Base-by-base conservation (phyloP, 2,329 filamentous ascomycete species). In the Ophiostoma sp. region DNA sequence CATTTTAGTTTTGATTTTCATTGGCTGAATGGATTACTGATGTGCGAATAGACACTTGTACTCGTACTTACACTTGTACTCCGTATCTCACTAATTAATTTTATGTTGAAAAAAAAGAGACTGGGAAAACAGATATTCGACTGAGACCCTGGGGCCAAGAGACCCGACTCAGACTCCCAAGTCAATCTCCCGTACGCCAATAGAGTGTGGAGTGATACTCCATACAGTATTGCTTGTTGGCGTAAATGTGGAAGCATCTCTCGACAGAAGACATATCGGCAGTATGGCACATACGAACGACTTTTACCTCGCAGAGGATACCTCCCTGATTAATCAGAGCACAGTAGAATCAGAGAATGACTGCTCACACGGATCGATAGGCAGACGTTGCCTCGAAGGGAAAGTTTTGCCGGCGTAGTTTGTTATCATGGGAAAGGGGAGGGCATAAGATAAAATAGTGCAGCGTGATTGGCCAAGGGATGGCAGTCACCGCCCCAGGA, bases 361-460 rank as follows among this genome's bases (percentile, higher is more conserved):
- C 49, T 55, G 49, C 49, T 55, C 49, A 64, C 63, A 64, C 41
- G 41, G 41, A 41, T 64, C 63, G 42, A 64, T 64, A 64, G 63
- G 18, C 41, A 45, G 3, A 44, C 40, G 47, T 64, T 64, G 42
- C 63, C 63, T 47, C 5, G 42, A 47, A 45, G 18, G 63, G 63
- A n/a, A 64, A 64, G 5, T 64, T 45, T 1, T 36, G 63, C 63
- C 63, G 63, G 63, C 16, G 18, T 11, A 47, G 5, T 44, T n/a
- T 63, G 60, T 55, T 55, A 55, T 55, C 49, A 55, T 27, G 49
- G 16, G 14, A 41, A 64, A 27, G 62, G 38, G 38, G 11, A 27
- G n/a, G 18, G 41, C 12, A 18, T 12, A 64, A 64, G 63, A 64
- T 64, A 64, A 2, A 44, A 64, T 47, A 2, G 11, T 5, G 18